Percentiles rank a stretch among this genome's conserved stretches.
phyloP scores from a whole-genome alignment of 192 early-diverging fungal genomes.

The Umbelopsis vinacea region DNA sequence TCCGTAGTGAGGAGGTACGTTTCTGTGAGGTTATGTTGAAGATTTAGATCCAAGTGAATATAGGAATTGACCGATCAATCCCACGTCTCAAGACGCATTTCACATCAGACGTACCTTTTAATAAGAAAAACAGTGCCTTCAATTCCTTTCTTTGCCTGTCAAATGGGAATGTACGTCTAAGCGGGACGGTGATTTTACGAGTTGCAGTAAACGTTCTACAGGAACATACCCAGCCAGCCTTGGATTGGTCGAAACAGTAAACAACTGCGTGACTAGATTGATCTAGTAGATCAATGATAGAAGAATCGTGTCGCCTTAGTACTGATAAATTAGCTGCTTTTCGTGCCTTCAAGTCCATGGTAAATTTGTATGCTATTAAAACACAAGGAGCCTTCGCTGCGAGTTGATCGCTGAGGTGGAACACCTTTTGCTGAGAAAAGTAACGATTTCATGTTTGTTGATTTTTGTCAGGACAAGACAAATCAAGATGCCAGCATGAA shows the following conservation, averaged over 20 bases:
- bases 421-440: too few relatives aligned
- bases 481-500: too few relatives aligned
- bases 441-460: too few relatives aligned
- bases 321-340: slow-evolving; percentile 82
- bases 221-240: slow-evolving; percentile 77
- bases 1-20: slow-evolving; percentile 65
- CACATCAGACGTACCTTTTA: slow-evolving; percentile 55
- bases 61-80: not conserved
- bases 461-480: too few relatives aligned
- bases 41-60: not conserved
- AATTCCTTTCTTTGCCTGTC: slow-evolving; percentile 83
- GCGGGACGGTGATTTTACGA: not conserved
- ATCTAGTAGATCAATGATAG: slow-evolving; percentile 82
- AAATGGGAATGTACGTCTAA: not conserved
- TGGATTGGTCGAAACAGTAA: slow-evolving; percentile 81
- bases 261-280: slow-evolving; percentile 85
- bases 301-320: slow-evolving; percentile 78
- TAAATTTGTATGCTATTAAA: not conserved
- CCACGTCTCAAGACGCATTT: not conserved
- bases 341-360: slow-evolving; percentile 67
- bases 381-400: not conserved
- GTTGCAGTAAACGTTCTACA: not conserved
- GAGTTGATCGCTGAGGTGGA: too few relatives aligned
- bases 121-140: slow-evolving; percentile 93
- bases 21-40: slow-evolving; percentile 35